Base-by-base conservation (phyloP, 257 asterid species). In the Phtheirospermum japonicum region DNA sequence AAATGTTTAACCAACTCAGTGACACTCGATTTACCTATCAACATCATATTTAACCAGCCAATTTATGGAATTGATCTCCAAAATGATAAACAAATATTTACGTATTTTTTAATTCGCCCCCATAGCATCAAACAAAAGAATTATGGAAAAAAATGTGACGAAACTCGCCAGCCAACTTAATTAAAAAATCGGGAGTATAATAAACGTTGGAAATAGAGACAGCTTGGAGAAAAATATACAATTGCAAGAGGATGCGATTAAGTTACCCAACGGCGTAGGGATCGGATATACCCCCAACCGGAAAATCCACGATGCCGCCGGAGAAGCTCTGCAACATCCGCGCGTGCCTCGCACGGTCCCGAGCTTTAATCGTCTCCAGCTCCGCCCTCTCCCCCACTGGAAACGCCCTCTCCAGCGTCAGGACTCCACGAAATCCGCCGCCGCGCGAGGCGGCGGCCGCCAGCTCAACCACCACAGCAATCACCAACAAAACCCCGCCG, bases 301-400 rank as follows among this genome's bases (percentile, higher is more conserved):
- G 70, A 59, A 89, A 84, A 82, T 89, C 83, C 12, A 82, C 95
- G 26, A 86, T 68, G 56, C 95, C 95, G 42, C 87, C 84, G 57
- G 89, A 57, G 57, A 69, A 76, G 62, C 82, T 66, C 85, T 79
- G 94, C 83, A 86, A 52, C 40, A 69, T 76, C 36, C 97, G 85
- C 61, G 83, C 83, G 80, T 86, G 97, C 71, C 97, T 81, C 19
- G 82, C 80, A 70, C 82, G 80, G 75, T 89, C 97, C 67, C 95
- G 77, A 61, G 85, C 87, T 73, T 75, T 76, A 60, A 81, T 58
- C 54, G 70, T 82, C 65, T 84, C 94, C 68, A 86, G 43, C 66
- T 85, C 87, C 75, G 81, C 72, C 39, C 34, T 74, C 71, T 74
- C 80, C 64, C 63, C 64, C 46, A 70, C 48, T 31, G 95, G 87